Percentiles rank a stretch among this genome's conserved stretches.
These are phyloP conservation scores for Oenanthe javanica DNA, from an alignment of 140 eudicot genomes.

Conservation along the genomic window DNA sequence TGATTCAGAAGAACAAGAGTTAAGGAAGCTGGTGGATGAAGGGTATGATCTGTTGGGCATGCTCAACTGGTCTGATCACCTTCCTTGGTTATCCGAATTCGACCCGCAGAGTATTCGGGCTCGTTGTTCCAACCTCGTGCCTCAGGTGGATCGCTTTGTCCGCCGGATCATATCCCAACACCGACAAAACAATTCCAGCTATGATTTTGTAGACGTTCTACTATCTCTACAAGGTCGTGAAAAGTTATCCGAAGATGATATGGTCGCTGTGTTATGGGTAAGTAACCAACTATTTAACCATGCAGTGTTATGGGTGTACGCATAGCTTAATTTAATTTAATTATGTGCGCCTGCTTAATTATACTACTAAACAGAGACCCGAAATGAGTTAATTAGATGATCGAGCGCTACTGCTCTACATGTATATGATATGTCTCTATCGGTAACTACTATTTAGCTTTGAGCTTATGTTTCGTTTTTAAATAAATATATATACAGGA, in stretches of 20 bases:
- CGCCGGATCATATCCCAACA: slow-evolving; percentile 57
- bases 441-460: neutral
- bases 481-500: slow-evolving; percentile 32
- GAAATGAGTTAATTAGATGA: no score
- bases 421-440: no score
- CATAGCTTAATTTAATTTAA: neutral
- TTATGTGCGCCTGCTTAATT: neutral
- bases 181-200: slow-evolving; percentile 14
- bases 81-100: slow-evolving; percentile 55
- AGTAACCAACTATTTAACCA: no score
- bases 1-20: slow-evolving; percentile 27
- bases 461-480: neutral
- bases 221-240: slow-evolving; percentile 59
- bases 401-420: no score
- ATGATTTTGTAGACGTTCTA: slow-evolving; percentile 64
- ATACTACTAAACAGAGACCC: no score
- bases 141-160: slow-evolving; percentile 64
- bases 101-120: slow-evolving; percentile 61
- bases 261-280: slow-evolving; percentile 95
- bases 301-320: neutral
- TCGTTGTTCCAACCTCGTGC: slow-evolving; percentile 68
- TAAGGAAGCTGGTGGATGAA: slow-evolving; percentile 62
- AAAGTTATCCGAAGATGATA: slow-evolving; percentile 68
- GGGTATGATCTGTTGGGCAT: slow-evolving; percentile 77
- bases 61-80: slow-evolving; percentile 83